Evolutionary conservation across 2,329 filamentous ascomycete genomes (phyloP).

Genomic region (Aspergillus ibericus): DNA sequence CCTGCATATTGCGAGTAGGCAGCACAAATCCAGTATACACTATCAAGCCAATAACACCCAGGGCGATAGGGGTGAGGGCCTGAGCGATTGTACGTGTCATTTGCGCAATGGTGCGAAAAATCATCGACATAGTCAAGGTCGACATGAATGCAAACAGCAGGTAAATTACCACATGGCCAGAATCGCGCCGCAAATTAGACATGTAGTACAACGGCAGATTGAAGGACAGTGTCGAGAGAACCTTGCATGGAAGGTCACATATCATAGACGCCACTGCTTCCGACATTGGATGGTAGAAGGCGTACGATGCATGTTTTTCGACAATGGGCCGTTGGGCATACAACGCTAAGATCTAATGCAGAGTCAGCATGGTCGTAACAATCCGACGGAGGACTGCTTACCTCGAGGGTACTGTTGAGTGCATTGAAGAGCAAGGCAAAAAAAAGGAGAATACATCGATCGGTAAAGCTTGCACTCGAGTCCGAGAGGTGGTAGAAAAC

Average conservation of each 20-base stretch:
- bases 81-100: slow-evolving; percentile 63
- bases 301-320: slow-evolving; percentile 18
- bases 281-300: slow-evolving; percentile 17
- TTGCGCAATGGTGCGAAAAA: slow-evolving; percentile 75
- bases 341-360: slow-evolving; percentile 13
- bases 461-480: slow-evolving; percentile 69
- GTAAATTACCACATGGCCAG: slow-evolving; percentile 75
- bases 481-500: slow-evolving; percentile 71
- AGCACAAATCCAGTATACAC: slow-evolving; percentile 50
- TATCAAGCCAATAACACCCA: slow-evolving; percentile 40
- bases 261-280: slow-evolving; percentile 8
- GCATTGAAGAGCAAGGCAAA: slow-evolving; percentile 82
- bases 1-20: slow-evolving; percentile 60
- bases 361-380: not conserved
- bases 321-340: slow-evolving; percentile 16
- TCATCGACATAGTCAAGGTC: slow-evolving; percentile 67
- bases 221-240: slow-evolving; percentile 69
- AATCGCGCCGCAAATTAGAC: slow-evolving; percentile 70
- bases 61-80: slow-evolving; percentile 53
- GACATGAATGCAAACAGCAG: slow-evolving; percentile 66
- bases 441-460: slow-evolving; percentile 68
- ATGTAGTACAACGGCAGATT: slow-evolving; percentile 82
- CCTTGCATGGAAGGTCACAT: slow-evolving; percentile 66
- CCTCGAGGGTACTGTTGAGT: slow-evolving; percentile 70
- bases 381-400: not conserved